phyloP scores from a whole-genome alignment of 352 stramenopile genomes.

The Globisporangium apiculatum region DNA sequence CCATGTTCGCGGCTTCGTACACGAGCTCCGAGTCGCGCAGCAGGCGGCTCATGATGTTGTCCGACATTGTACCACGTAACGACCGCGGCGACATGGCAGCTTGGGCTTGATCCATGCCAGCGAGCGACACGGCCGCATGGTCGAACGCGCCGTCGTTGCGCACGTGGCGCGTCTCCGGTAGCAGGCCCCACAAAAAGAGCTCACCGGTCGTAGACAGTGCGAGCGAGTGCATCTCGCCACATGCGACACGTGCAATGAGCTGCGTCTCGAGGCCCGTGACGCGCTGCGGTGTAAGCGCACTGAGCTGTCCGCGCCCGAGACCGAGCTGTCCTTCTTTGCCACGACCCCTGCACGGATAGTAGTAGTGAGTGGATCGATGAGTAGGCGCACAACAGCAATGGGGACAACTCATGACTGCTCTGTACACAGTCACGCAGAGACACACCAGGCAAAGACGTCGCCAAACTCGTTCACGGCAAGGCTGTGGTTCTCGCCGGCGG shows the following conservation, averaged over 20 bases:
- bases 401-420: too few relatives aligned
- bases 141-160: conserved; percentile 42
- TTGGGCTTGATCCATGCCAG: conserved; percentile 30
- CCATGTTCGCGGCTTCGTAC: conserved; percentile 38
- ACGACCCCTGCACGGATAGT: conserved; percentile 27
- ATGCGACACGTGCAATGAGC: conserved; percentile 61
- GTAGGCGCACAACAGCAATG: too few relatives aligned
- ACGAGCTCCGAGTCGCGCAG: conserved; percentile 61
- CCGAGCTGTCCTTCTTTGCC: conserved; percentile 67
- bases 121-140: conserved; percentile 45
- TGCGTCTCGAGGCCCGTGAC: conserved; percentile 51
- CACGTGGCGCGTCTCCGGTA: conserved; percentile 47
- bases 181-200: conserved; percentile 72
- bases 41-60: conserved; percentile 53
- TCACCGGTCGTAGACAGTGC: conserved; percentile 44
- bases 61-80: conserved; percentile 24
- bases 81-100: conserved; percentile 13
- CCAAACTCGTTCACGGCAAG: conserved; percentile 77
- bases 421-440: background rate
- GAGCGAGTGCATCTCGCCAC: conserved; percentile 71
- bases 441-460: conserved; percentile 69
- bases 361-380: background rate
- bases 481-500: conserved; percentile 64
- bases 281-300: conserved; percentile 30
- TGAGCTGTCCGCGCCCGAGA: conserved; percentile 24